These are phyloP conservation scores for Xylaria sp. DNA, from an alignment of 2,329 filamentous ascomycete genomes.

Conservation along the genomic window DNA sequence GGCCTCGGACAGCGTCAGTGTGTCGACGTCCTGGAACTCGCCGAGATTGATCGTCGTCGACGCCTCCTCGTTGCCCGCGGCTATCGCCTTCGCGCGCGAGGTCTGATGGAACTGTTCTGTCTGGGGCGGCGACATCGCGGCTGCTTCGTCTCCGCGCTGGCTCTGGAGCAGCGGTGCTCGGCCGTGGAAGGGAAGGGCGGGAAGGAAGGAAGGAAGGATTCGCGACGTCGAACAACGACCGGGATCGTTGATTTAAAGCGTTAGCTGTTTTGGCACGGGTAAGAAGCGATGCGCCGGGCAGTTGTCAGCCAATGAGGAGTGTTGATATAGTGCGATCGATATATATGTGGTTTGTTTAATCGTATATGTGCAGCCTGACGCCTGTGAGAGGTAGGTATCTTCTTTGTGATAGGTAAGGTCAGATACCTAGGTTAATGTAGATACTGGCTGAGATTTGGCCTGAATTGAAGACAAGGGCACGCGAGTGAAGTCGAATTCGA, in stretches of 20 bases:
- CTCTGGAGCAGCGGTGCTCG: not conserved
- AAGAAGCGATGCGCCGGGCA: conserved; percentile 34
- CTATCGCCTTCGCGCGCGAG: conserved; percentile 74
- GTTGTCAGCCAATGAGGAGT: conserved; percentile 17
- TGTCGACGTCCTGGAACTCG: conserved; percentile 92
- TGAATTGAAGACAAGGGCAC: conserved; percentile 11
- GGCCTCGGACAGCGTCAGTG: conserved; percentile 91
- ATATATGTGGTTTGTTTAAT: not conserved
- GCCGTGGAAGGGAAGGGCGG: conserved; percentile 5
- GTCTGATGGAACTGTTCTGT: conserved; percentile 58
- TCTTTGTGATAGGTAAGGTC: conserved; percentile 22
- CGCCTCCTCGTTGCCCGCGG: conserved; percentile 88
- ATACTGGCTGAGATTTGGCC: conserved; percentile 6
- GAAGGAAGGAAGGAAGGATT: conserved; percentile 15
- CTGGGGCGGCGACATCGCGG: conserved; percentile 36
- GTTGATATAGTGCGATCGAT: conserved; percentile 2
- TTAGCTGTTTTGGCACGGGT: conserved; percentile 11
- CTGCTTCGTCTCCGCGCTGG: not conserved
- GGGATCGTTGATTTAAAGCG: conserved; percentile 20
- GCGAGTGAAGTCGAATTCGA: conserved; percentile 28
- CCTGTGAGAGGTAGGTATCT: conserved; percentile 1
- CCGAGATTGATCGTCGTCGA: conserved; percentile 84
- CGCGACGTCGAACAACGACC: conserved; percentile 23
- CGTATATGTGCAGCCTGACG: conserved; percentile 4
- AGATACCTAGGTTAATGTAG: not conserved